Base-by-base conservation (phyloP, 345 rosid species). In the Gossypium bickii region DNA sequence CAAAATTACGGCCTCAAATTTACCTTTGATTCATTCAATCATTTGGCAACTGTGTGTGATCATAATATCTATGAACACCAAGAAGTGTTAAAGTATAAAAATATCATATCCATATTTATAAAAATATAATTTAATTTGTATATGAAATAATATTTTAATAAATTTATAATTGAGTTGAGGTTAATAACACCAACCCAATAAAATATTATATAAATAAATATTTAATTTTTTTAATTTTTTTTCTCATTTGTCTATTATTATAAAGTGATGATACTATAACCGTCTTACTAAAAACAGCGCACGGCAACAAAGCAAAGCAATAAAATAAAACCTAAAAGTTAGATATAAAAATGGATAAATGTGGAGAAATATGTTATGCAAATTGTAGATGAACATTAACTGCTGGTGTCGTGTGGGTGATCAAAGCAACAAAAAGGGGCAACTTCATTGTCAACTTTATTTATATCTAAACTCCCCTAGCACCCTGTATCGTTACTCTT, bases 211-310 rank as follows among this genome's bases (percentile, higher is more conserved):
- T 29, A 0, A 29, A 29, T 29, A 29, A 29, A 29, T 29, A 4
- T 0, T 4, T 29, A 29, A 29, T 29, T 29, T 0, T 29, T 3
- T 29, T 3, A 0, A 29, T 29, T 29, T 29, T 29, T 29, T 29
- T 29, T 29, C 6, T 29, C 48, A 44, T 7, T 44, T 44, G 2
- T 9, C 48, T 44, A 44, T 44, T 44, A 44, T 0, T 6, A 44
- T 44, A 44, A 44, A 44, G 12, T 44, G 48, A 44, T 9, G 12
- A 44, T 44, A 6, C 64, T 43, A 47, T 38, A 77, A 60, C 70
- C 45, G 53, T 62, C 73, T 80, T 75, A 45, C 64, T 34, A 74
- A 70, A 68, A 68, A 59, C 71, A 12, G 64, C 12, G 65, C 68
- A 83, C 53, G 18, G 24, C 41, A 29, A 61, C 62, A 55, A 62